These are phyloP conservation scores for Dactylellina sp. DNA, from an alignment of 2,329 filamentous ascomycete species.

Conservation along the genomic window DNA sequence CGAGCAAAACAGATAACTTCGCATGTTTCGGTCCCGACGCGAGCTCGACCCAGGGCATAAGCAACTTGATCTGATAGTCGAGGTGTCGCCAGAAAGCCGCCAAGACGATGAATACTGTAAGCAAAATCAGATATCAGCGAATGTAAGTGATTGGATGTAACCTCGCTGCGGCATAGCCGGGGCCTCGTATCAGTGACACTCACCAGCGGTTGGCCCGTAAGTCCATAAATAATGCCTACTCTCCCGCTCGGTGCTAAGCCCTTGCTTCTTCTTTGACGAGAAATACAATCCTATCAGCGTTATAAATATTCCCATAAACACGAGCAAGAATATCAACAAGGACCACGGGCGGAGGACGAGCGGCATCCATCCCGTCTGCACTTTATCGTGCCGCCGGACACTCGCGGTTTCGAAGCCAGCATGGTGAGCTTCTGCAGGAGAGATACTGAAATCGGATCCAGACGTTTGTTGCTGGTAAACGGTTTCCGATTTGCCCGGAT, in stretches of 20 bases:
- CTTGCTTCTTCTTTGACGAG: slow-evolving; percentile 35
- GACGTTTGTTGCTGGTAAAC: slow-evolving; percentile 20
- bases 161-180: slow-evolving; percentile 26
- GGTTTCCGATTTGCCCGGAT: slow-evolving; percentile 28
- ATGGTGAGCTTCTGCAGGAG: slow-evolving; percentile 19
- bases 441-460: slow-evolving; percentile 23
- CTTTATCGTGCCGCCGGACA: slow-evolving; percentile 23
- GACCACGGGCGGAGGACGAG: slow-evolving; percentile 43
- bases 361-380: slow-evolving; percentile 52
- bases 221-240: slow-evolving; percentile 56
- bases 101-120: slow-evolving; percentile 50
- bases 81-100: slow-evolving; percentile 55
- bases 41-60: slow-evolving; percentile 54
- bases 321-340: slow-evolving; percentile 37
- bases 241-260: slow-evolving; percentile 48
- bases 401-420: slow-evolving; percentile 32
- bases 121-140: slow-evolving; percentile 14
- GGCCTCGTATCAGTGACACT: background rate
- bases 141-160: slow-evolving; percentile 43
- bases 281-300: slow-evolving; percentile 54
- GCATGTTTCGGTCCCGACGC: slow-evolving; percentile 47
- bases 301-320: slow-evolving; percentile 47
- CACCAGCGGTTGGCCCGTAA: slow-evolving; percentile 53
- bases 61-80: slow-evolving; percentile 48
- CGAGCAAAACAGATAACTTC: slow-evolving; percentile 51